Conservation (phyloP, 2,329 filamentous ascomycete species). For the Aspergillus amoenus region DNA sequence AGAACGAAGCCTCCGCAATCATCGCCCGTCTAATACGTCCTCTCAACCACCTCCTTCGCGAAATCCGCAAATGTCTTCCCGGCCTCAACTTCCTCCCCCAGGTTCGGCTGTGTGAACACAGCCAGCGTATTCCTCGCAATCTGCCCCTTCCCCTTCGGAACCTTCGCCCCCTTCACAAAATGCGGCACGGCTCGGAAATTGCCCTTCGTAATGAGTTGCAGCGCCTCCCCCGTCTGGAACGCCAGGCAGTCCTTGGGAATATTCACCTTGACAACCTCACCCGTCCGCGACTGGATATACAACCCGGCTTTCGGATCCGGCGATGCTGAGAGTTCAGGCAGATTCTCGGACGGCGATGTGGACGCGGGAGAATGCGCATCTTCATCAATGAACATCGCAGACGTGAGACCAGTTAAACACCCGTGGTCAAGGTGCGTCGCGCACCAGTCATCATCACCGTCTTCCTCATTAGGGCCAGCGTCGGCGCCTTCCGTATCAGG, state of each 20-base stretch:
- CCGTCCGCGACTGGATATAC: conserved; percentile 88
- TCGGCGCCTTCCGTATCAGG: not conserved
- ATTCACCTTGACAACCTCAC: conserved; percentile 81
- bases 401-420: conserved; percentile 89
- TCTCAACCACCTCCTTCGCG: conserved; percentile 75
- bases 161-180: conserved; percentile 78
- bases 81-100: conserved; percentile 68
- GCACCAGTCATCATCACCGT: conserved; percentile 90
- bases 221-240: conserved; percentile 91
- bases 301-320: conserved; percentile 83
- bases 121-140: conserved; percentile 86
- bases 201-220: conserved; percentile 88
- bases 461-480: not conserved
- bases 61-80: conserved; percentile 75
- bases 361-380: conserved; percentile 37
- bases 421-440: conserved; percentile 77
- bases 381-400: conserved; percentile 95
- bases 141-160: conserved; percentile 48
- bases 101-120: conserved; percentile 94
- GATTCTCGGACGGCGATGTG: conserved; percentile 38
- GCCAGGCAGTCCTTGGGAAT: conserved; percentile 90
- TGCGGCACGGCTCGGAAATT: conserved; percentile 93
- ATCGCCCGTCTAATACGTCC: conserved; percentile 51
- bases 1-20: not conserved
- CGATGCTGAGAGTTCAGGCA: conserved; percentile 70